Evolutionary conservation across 2,329 filamentous ascomycete species (phyloP).

Genomic region (Pseudocercospora eumusae): DNA sequence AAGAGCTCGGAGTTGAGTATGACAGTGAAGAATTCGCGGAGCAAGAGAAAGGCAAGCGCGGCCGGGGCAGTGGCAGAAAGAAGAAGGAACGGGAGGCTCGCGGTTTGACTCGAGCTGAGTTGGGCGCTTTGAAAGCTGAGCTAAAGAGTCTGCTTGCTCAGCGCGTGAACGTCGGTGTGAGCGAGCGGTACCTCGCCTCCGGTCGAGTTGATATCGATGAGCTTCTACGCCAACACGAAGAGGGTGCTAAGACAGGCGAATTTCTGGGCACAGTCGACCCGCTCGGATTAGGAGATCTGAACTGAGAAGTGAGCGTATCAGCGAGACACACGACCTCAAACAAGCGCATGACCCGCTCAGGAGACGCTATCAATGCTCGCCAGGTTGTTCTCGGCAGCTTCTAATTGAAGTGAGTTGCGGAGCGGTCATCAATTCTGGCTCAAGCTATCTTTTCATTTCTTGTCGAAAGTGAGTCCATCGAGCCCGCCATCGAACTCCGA

Average conservation of each 20-base stretch:
- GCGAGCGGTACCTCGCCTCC: slow-evolving; percentile 80
- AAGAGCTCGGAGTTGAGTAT: slow-evolving; percentile 91
- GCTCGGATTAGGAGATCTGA: slow-evolving; percentile 43
- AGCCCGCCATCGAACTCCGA: slow-evolving; percentile 73
- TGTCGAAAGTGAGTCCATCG: slow-evolving; percentile 55
- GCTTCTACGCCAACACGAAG: slow-evolving; percentile 53
- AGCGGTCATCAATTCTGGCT: not conserved
- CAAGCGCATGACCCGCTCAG: not conserved
- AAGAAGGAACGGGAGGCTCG: slow-evolving; percentile 72
- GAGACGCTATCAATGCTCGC: not conserved
- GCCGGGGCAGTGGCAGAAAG: slow-evolving; percentile 70
- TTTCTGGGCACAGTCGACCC: slow-evolving; percentile 62
- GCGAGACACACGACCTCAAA: not conserved
- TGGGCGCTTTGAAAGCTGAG: slow-evolving; percentile 69
- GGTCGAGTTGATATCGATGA: slow-evolving; percentile 79
- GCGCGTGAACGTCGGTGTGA: slow-evolving; percentile 83
- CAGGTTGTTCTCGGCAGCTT: not conserved
- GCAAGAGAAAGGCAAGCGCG: slow-evolving; percentile 56
- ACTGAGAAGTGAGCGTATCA: not conserved
- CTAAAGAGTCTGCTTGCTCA: slow-evolving; percentile 69
- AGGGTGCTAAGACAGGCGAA: slow-evolving; percentile 61
- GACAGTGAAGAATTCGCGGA: slow-evolving; percentile 82
- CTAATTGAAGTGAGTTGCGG: not conserved
- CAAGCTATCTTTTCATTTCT: slow-evolving; percentile 11
- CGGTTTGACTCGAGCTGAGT: slow-evolving; percentile 69